Evolutionary conservation across 805 yeast genomes (phyloP).

Genomic region (Zygosaccharomyces bailii): DNA sequence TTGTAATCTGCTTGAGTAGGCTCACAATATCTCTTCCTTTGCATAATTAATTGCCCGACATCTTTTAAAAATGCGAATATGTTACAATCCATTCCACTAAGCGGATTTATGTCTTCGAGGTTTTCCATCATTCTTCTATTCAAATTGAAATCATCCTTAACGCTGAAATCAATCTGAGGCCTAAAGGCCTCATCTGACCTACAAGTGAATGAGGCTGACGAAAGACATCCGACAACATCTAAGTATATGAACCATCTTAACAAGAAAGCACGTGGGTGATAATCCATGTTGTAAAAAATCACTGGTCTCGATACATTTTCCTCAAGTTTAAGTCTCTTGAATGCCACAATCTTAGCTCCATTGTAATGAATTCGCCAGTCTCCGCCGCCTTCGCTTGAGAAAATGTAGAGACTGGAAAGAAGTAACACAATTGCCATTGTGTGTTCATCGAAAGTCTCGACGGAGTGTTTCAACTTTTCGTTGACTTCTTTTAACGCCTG

Average conservation of each 20-base stretch:
- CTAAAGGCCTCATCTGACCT: conserved; percentile 6
- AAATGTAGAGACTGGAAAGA: conserved; percentile 53
- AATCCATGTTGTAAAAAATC: conserved; percentile 16
- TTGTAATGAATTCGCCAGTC: conserved; percentile 62
- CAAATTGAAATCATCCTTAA: conserved; percentile 2
- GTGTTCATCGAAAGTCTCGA: conserved; percentile 42
- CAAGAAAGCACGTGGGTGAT: conserved; percentile 45
- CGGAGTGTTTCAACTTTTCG: conserved; percentile 7
- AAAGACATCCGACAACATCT: conserved; percentile 60
- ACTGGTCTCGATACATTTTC: conserved; percentile 9
- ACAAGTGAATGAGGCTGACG: conserved; percentile 42
- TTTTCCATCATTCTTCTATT: conserved; percentile 18
- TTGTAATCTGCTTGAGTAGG: conserved; percentile 19
- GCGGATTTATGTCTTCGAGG: conserved; percentile 51
- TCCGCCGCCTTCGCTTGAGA: conserved; percentile 41
- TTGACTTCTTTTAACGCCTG: conserved; percentile 12
- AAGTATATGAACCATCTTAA: conserved; percentile 67
- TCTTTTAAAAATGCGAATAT: conserved; percentile 56
- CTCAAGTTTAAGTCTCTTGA: conserved; percentile 14
- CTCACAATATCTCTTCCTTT: conserved; percentile 4
- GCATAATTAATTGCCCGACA: conserved; percentile 40
- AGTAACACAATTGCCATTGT: conserved; percentile 61
- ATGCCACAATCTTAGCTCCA: conserved; percentile 64
- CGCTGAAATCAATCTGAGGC: conserved; percentile 25
- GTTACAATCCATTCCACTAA: conserved; percentile 65